phyloP scores from a whole-genome alignment of 2,329 filamentous ascomycete genomes.

The Fusarium acutatum region DNA sequence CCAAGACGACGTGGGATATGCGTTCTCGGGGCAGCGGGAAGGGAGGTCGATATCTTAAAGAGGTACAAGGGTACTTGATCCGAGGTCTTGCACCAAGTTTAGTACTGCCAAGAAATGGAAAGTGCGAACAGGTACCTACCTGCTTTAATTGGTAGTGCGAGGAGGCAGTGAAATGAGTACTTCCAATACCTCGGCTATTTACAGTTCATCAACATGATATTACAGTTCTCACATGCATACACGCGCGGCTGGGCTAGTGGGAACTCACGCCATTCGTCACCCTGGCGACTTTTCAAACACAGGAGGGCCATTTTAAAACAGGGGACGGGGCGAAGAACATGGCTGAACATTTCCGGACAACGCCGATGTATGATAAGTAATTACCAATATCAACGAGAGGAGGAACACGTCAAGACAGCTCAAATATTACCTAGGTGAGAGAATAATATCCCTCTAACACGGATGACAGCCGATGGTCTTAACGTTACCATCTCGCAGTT shows the following conservation, averaged over 20 bases:
- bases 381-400: background rate
- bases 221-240: slow-evolving; percentile 34
- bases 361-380: background rate
- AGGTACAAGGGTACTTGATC: background rate
- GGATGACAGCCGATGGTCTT: background rate
- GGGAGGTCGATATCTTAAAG: background rate
- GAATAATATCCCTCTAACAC: background rate
- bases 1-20: background rate
- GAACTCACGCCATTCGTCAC: slow-evolving; percentile 14
- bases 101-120: background rate
- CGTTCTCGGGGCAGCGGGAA: background rate
- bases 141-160: too few species aligned
- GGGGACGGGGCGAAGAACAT: background rate
- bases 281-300: slow-evolving; percentile 22
- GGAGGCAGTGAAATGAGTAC: background rate
- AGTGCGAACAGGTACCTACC: background rate
- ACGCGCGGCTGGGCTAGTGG: slow-evolving; percentile 29
- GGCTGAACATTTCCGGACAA: background rate
- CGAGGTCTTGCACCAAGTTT: background rate
- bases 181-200: slow-evolving; percentile 3
- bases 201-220: slow-evolving; percentile 2
- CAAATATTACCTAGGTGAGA: background rate
- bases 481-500: background rate
- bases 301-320: slow-evolving; percentile 9
- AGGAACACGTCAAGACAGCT: background rate